Conservation (phyloP, 345 rosid genomes). For the Eucalyptus tenuipes region DNA sequence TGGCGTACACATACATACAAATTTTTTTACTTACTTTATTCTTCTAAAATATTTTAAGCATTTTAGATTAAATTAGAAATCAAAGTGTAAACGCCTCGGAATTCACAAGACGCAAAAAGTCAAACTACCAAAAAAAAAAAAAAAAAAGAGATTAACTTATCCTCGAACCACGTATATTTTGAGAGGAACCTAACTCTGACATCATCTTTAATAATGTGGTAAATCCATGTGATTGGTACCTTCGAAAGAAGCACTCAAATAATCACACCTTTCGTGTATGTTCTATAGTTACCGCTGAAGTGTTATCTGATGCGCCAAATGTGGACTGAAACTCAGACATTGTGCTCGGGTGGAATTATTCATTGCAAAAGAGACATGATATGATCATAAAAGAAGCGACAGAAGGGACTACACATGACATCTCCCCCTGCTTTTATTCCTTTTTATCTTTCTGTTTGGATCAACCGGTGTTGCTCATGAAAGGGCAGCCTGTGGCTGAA, state of each 20-base stretch:
- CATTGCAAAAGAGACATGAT: not conserved
- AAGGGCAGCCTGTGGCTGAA: conserved; percentile 28
- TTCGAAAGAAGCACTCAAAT: not conserved
- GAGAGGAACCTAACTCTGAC: not conserved
- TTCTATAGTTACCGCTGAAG: not conserved
- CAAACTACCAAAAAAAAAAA: too few species aligned
- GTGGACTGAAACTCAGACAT: not conserved
- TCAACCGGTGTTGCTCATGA: conserved; percentile 25
- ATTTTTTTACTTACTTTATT: not conserved
- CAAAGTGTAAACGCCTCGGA: not conserved
- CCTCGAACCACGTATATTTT: not conserved
- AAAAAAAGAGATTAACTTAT: not conserved
- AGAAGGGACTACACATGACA: not conserved
- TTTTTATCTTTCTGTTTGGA: not conserved
- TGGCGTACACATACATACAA: not conserved
- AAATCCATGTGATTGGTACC: not conserved
- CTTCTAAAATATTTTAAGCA: not conserved
- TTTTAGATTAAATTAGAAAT: not conserved
- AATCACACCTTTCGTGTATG: not conserved
- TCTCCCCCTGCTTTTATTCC: not conserved
- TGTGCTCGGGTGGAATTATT: not conserved
- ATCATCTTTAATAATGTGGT: not conserved
- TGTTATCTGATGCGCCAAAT: not conserved
- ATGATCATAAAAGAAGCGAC: not conserved
- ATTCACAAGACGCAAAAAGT: not conserved